Conservation (phyloP, 2,329 filamentous ascomycete genomes). For the Aspergillus sojae region DNA sequence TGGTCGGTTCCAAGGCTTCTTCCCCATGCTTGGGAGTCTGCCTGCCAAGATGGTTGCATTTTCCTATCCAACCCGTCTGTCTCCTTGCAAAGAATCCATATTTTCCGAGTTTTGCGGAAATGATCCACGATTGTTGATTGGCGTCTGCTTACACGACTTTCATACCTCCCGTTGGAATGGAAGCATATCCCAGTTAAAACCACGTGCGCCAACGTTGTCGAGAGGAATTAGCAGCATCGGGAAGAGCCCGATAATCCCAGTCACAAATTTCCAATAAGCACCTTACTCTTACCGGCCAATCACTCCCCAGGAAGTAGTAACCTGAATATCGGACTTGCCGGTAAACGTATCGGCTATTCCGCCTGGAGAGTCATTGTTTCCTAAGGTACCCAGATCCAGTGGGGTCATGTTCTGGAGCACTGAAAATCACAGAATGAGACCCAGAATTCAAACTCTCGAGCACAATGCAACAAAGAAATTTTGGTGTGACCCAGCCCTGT, state of each 20-base stretch:
- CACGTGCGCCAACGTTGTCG: not conserved
- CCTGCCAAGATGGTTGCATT: conserved; percentile 3
- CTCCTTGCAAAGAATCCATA: not conserved
- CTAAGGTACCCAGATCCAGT: not conserved
- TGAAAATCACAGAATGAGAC: not conserved
- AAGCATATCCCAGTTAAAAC: not conserved
- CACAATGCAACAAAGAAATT: not conserved
- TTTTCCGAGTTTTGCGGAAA: not conserved
- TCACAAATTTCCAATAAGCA: not conserved
- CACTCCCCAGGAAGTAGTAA: not conserved
- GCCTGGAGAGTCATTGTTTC: not conserved
- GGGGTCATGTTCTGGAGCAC: not conserved
- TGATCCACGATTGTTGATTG: not conserved
- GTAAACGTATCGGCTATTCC: not conserved
- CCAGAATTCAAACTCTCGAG: not conserved
- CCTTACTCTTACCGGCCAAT: conserved; percentile 1
- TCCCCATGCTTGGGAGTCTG: conserved; percentile 3
- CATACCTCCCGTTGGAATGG: not conserved
- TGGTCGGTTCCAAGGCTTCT: not conserved
- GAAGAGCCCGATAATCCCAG: not conserved
- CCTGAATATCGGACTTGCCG: not conserved
- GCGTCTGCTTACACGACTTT: not conserved
- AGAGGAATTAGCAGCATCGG: conserved; percentile 2
- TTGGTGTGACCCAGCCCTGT: not conserved
- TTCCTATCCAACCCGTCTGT: not conserved